Evolutionary conservation across 495 filamentous ascomycete species (phyloP), one percentile per base, ranked within the genome.

Genomic region (Collariella sp.): DNA sequence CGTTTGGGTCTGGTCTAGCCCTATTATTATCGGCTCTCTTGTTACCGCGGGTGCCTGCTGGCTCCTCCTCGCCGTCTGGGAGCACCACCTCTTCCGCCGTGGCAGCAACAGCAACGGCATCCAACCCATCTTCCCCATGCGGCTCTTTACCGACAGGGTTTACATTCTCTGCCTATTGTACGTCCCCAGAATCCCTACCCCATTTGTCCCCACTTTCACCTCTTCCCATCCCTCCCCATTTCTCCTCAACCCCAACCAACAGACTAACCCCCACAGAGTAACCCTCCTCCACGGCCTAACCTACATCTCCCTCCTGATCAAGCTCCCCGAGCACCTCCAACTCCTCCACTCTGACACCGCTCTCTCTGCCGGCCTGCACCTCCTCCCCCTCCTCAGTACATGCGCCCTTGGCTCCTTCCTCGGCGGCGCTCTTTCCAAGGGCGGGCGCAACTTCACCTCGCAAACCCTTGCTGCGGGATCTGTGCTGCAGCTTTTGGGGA

Each of bases 251-350:
- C 64, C 59, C 63, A 43, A 43, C 10, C 9, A 23, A 20, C n/a
- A n/a, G n/a, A n/a, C n/a, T n/a, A n/a, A n/a, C n/a, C 9, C 4
- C 1, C 1, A 41, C 42, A 69, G 68, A n/a, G 63, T 68, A 33
- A 80, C 76, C 13, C 67, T 83, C 18, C 63, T 77, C 16, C 72
- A 71, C 0, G 83, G 83, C 10, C 82, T 79, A 42, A 67, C 78
- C 6, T 84, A 78, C 56, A 76, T 83, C 31, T 63, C 76, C 5
- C 70, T 77, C 46, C 68, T 83, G 5, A 74, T 84, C 35, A 75
- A 79, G 44, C 68, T 86, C 7, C 81, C 83, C 5, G 75, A 83
- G 52, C 75, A 79, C 41, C 79, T 83, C 31, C 80, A 84, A 52
- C 69, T 82, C 23, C 74, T 83, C 15, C 73, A 80, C 45, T 67